These are phyloP conservation scores for Meyerozyma sp. DNA, from an alignment of 1,139 yeast species.

Conservation along the genomic window DNA sequence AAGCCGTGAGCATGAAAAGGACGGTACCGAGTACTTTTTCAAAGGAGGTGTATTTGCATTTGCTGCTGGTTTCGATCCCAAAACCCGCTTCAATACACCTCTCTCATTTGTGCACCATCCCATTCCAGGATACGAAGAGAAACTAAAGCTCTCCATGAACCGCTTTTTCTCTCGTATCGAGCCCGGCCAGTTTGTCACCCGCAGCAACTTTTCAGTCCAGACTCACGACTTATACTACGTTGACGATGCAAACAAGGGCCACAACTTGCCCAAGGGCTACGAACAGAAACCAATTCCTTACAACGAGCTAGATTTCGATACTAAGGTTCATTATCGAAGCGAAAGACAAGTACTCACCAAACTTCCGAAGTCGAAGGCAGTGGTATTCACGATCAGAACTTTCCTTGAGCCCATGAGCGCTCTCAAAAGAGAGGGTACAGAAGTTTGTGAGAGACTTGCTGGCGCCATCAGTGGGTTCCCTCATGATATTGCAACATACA, in stretches of 20 bases:
- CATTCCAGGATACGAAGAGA: slow-evolving; percentile 54
- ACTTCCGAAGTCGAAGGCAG: slow-evolving; percentile 49
- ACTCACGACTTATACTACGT: slow-evolving; percentile 48
- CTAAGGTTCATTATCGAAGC: slow-evolving; percentile 50
- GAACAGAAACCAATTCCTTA: slow-evolving; percentile 29
- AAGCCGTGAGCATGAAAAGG: slow-evolving; percentile 26
- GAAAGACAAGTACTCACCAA: slow-evolving; percentile 61
- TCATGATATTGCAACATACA: slow-evolving; percentile 32
- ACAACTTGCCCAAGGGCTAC: slow-evolving; percentile 25
- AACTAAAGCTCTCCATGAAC: slow-evolving; percentile 58
- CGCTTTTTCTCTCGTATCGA: slow-evolving; percentile 47
- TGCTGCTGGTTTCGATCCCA: slow-evolving; percentile 74
- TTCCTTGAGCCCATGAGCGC: slow-evolving; percentile 57
- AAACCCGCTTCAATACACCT: slow-evolving; percentile 48
- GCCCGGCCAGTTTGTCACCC: slow-evolving; percentile 49
- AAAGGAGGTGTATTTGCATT: slow-evolving; percentile 64
- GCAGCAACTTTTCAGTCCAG: slow-evolving; percentile 62
- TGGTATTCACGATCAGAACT: slow-evolving; percentile 59
- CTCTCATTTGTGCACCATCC: slow-evolving; percentile 55
- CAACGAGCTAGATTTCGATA: slow-evolving; percentile 47
- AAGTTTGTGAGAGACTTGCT: slow-evolving; percentile 31
- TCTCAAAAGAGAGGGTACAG: slow-evolving; percentile 48
- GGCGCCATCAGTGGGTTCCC: slow-evolving; percentile 40
- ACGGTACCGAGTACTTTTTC: slow-evolving; percentile 53
- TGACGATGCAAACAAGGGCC: slow-evolving; percentile 48